Base-by-base conservation (phyloP, 2,329 filamentous ascomycete species). In the Fusarium hostae region DNA sequence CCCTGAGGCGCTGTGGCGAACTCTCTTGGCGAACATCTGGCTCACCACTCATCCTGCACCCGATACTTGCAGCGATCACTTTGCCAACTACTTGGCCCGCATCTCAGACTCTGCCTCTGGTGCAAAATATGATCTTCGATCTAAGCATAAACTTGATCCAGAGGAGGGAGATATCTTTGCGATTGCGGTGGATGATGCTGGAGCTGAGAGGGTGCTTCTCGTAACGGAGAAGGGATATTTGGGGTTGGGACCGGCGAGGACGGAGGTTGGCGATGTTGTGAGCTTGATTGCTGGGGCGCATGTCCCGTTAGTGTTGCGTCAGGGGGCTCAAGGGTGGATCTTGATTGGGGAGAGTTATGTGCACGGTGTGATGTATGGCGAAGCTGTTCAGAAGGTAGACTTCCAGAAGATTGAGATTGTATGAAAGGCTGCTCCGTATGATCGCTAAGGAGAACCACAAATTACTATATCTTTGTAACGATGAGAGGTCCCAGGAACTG, bases 161-260 rank as follows among this genome's bases (percentile, higher is more conserved):
- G 48, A 45, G 34, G 32, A 67, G 5, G 64, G 64, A 11, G 64
- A 67, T 2, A 66, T 67, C 6, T 66, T 67, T 40, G 43, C 54
- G 7, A 22, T 63, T 32, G 62, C 62, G 0, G 47, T 66, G 13
- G 50, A 67, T 16, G 62, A 67, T n/a, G 20, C 45, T 15, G 64
- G 64, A 0, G 30, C 41, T 7, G 64, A 67, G 3, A 61, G 48
- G 6, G 48, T 45, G 3, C 34, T 67, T 3, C 61, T 55, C 0
- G 3, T 45, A 0, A 56, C 64, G 0, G 47, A 66, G 24, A 43
- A 26, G 10, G 62, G 62, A 4, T 66, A 37, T 5, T 10, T 67
- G 13, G 64, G 62, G 2, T 12, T 66, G 0, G 64, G 64, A 0
- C 64, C 62, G 1, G 55, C 32, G 2, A 8, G 64, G 9, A 45